phyloP scores from a whole-genome alignment of 257 asterid genomes.

The Ballota nigra region DNA sequence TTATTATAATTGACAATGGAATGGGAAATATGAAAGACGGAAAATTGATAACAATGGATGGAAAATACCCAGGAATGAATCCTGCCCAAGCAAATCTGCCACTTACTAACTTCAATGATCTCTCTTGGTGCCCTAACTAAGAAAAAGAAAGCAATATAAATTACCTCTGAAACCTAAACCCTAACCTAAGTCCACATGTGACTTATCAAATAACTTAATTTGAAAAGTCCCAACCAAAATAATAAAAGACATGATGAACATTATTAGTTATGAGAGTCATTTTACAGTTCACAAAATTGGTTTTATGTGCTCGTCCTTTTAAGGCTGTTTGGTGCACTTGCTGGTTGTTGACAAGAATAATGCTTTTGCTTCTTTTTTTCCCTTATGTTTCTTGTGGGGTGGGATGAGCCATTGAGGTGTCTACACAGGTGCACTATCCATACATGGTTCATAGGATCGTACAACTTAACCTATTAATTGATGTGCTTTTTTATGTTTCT shows the following conservation, averaged over 20 bases:
- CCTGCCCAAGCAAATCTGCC: neutral
- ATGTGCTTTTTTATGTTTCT: neutral
- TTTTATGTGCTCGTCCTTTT: neutral
- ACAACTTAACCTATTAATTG: neutral
- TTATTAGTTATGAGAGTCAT: neutral
- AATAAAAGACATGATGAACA: neutral
- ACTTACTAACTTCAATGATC: neutral
- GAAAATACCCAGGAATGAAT: neutral
- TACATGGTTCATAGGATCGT: neutral
- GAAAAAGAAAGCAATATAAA: neutral
- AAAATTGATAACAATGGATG: neutral
- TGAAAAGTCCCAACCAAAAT: neutral
- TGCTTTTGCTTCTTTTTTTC: neutral
- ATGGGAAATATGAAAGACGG: neutral
- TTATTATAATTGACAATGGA: neutral
- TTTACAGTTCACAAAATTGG: neutral
- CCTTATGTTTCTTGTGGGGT: neutral
- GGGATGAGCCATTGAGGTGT: neutral
- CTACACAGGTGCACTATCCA: neutral
- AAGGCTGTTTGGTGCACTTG: neutral
- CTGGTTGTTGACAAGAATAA: neutral
- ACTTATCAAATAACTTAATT: neutral
- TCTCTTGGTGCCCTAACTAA: neutral
- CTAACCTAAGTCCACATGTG: neutral
- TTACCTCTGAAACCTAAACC: neutral